Percentiles rank a stretch among this genome's conserved stretches.
Conservation (phyloP, 192 early-diverging fungal genomes). For the Coemansia sp. region DNA sequence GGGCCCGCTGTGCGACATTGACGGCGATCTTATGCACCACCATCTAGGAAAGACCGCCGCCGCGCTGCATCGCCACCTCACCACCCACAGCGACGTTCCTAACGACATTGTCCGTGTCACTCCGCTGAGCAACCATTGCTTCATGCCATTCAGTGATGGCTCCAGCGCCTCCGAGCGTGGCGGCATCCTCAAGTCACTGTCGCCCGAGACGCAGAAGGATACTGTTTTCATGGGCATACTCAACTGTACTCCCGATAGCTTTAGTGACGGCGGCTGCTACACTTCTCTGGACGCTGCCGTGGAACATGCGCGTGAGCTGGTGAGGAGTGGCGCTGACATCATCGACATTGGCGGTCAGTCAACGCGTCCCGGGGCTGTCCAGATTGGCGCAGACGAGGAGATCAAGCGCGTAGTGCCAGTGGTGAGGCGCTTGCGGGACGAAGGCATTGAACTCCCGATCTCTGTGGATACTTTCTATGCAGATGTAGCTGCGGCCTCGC, state of each 20-base stretch:
- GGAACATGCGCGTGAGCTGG: slow-evolving; percentile 64
- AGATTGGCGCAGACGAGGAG: slow-evolving; percentile 73
- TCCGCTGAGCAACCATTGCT: slow-evolving; percentile 35
- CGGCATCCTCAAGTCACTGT: slow-evolving; percentile 59
- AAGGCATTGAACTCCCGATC: slow-evolving; percentile 65
- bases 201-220: slow-evolving; percentile 42
- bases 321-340: slow-evolving; percentile 79
- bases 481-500: slow-evolving; percentile 78
- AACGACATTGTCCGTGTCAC: slow-evolving; percentile 51
- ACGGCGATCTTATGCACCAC: slow-evolving; percentile 85
- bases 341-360: slow-evolving; percentile 96
- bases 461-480: slow-evolving; percentile 93
- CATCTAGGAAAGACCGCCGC: slow-evolving; percentile 72
- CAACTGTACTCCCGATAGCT: slow-evolving; percentile 96
- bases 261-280: slow-evolving; percentile 88
- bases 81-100: slow-evolving; percentile 54
- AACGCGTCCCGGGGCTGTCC: slow-evolving; percentile 82
- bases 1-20: slow-evolving; percentile 91
- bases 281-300: slow-evolving; percentile 63
- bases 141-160: slow-evolving; percentile 15
- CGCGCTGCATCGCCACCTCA: slow-evolving; percentile 61
- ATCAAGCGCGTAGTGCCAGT: slow-evolving; percentile 83
- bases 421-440: slow-evolving; percentile 69
- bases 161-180: slow-evolving; percentile 24
- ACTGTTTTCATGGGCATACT: slow-evolving; percentile 96